Conservation (phyloP, 441 rosid species). For the Euphorbia celastroides region DNA sequence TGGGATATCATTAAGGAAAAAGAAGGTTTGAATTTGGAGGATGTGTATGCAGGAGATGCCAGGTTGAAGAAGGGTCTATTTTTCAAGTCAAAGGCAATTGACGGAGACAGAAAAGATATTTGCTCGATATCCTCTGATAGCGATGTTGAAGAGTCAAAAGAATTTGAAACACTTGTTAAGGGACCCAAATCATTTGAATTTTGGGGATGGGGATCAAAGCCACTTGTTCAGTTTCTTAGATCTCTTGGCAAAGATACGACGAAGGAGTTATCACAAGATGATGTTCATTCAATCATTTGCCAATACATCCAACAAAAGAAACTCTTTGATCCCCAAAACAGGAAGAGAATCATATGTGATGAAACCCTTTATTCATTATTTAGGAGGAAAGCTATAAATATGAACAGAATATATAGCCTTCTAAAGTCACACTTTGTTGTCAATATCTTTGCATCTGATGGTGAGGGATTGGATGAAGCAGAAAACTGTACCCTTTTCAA, state of each 20-base stretch:
- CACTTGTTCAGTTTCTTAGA: constrained; percentile 26
- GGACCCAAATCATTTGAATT: constrained; percentile 26
- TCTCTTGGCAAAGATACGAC: constrained; percentile 28
- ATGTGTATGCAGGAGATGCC: constrained; percentile 34
- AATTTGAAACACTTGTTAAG: constrained; percentile 22
- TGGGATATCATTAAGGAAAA: constrained; percentile 49
- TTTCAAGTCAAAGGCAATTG: constrained; percentile 8
- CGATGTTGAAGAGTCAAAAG: constrained; percentile 19
- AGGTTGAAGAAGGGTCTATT: constrained; percentile 29
- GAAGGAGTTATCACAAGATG: constrained; percentile 21
- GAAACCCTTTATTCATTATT: constrained; percentile 22
- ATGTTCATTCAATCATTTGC: constrained; percentile 23
- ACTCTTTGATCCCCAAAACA: constrained; percentile 22
- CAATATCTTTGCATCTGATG: constrained; percentile 19
- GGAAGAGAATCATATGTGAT: constrained; percentile 25
- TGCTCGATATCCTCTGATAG: constrained; percentile 8
- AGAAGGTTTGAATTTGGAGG: constrained; percentile 37
- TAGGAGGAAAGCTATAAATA: constrained; percentile 18
- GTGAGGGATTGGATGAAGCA: constrained; percentile 17
- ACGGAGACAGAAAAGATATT: constrained; percentile 5
- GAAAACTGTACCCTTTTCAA: constrained; percentile 1
- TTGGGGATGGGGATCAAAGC: constrained; percentile 41
- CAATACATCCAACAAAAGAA: constrained; percentile 15
- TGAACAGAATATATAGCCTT: constrained; percentile 19
- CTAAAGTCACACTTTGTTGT: constrained; percentile 22